Base-by-base conservation (phyloP, 2,329 filamentous ascomycete genomes). In the Fusarium siculi region DNA sequence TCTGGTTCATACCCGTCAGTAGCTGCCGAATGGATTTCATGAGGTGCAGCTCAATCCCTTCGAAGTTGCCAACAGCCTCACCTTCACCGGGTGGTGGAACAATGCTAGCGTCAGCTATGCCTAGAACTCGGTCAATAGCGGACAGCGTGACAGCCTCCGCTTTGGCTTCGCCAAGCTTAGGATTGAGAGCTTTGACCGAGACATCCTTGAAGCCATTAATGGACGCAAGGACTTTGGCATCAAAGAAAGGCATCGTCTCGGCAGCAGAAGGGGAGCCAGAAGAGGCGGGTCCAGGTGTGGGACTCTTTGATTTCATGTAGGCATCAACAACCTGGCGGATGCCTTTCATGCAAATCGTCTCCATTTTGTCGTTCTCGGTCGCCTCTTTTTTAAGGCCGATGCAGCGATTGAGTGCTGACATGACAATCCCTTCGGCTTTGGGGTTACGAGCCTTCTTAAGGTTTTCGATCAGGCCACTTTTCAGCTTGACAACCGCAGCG, bases 361-460 rank as follows among this genome's bases (percentile, higher is more conserved):
- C 87, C 77, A 87, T 82, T 65, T 82, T 81, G 42, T 86, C 83
- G 59, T 84, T 83, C 46, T 84, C 84, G 1, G 84, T 84, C 11
- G 82, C 81, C 46, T 82, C 80, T 30, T 81, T 81, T 68, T 87
- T 84, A 52, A 89, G 81, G 0, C 86, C 86, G 15, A 88, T 78
- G 49, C 84, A 85, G 32, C 86, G 85, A 69, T 87, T 88, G 68
- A 88, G 80, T 18, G 87, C 87, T 11, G 86, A 87, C 82, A 87
- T 86, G 66, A 87, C 85, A 30, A 87, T 84, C 30, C 83, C 84
- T 63, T 87, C 83, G 21, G 85, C 81, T 63, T 83, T 81, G 32
- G 83, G 82, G 18, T 81, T 81, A 19, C 82, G 80, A 3, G 83
- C 82, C 68, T 83, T 84, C 55, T 81, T 81, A 46, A 88, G 80